A percentile compares a stretch with the other conserved stretches of the same genome.
Conservation (phyloP, 1,284 basidiomycete species). For the Cryptococcus sp. region DNA sequence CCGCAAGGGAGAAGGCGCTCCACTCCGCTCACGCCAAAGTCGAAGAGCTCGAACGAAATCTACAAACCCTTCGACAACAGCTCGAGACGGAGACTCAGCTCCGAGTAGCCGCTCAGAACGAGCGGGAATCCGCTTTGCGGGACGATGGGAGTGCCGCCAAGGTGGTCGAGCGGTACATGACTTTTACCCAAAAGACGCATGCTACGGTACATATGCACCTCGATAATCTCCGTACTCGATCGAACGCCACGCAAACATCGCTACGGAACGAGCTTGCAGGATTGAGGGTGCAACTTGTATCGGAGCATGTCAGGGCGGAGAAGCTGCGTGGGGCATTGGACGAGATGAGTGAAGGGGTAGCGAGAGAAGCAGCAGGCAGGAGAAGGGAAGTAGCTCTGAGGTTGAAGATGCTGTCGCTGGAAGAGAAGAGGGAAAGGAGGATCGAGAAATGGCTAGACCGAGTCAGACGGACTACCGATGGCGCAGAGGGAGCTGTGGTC, state of each 20-base stretch:
- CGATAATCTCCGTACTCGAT: conserved; percentile 53
- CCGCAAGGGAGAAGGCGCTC: conserved; percentile 49
- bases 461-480: conserved; percentile 31
- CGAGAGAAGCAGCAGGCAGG: conserved; percentile 67
- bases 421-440: conserved; percentile 52
- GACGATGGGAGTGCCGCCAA: conserved; percentile 73
- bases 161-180: conserved; percentile 86
- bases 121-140: conserved; percentile 58
- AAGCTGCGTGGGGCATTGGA: conserved; percentile 61
- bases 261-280: conserved; percentile 44
- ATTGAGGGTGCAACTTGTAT: conserved; percentile 16
- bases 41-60: conserved; percentile 65
- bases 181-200: conserved; percentile 75
- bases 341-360: conserved; percentile 65
- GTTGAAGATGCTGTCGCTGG: conserved; percentile 60
- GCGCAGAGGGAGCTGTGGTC: conserved; percentile 27
- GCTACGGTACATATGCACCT: conserved; percentile 64
- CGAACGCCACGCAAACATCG: conserved; percentile 59
- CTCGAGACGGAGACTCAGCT: conserved; percentile 58
- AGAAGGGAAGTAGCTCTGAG: conserved; percentile 66
- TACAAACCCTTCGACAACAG: conserved; percentile 50
- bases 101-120: conserved; percentile 49
- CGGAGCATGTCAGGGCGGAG: conserved; percentile 37
- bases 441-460: conserved; percentile 42
- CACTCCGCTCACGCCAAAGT: conserved; percentile 73